phyloP scores from a whole-genome alignment of 2,329 filamentous ascomycete genomes.

The Neoarthrinium moseri region DNA sequence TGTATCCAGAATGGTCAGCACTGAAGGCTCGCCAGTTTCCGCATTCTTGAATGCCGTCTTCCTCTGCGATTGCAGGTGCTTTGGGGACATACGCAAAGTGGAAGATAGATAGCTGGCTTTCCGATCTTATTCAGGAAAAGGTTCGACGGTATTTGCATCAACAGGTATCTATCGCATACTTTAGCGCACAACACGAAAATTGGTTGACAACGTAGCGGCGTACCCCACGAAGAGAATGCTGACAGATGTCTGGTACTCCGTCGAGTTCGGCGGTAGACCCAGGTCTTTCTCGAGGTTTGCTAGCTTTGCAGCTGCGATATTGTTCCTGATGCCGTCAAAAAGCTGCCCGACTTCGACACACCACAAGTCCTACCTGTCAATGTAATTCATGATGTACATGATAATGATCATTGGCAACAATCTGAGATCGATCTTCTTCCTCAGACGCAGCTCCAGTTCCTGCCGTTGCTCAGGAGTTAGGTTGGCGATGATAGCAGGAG shows the following conservation, averaged over 20 bases:
- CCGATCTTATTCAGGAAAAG: slow-evolving; percentile 50
- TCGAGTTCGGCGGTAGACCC: slow-evolving; percentile 24
- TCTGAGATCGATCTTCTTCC: slow-evolving; percentile 63
- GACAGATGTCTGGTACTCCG: slow-evolving; percentile 42
- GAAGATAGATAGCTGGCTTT: slow-evolving; percentile 44
- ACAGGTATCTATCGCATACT: slow-evolving; percentile 34
- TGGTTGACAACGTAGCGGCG: slow-evolving; percentile 9
- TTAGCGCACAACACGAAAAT: slow-evolving; percentile 4
- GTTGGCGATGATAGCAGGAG: slow-evolving; percentile 34
- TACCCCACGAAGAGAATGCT: slow-evolving; percentile 52
- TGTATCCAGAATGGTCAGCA: slow-evolving; percentile 14
- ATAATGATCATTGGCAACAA: slow-evolving; percentile 66
- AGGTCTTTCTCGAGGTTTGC: slow-evolving; percentile 42
- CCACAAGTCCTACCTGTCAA: slow-evolving; percentile 40
- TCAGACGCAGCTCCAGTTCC: slow-evolving; percentile 53
- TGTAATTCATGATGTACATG: slow-evolving; percentile 71
- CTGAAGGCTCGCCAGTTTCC: too few species aligned
- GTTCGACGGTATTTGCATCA: slow-evolving; percentile 53
- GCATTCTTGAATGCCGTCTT: too few species aligned
- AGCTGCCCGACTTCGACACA: not conserved
- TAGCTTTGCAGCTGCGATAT: slow-evolving; percentile 54
- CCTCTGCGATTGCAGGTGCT: too few species aligned
- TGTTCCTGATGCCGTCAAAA: slow-evolving; percentile 38
- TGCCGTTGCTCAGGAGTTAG: slow-evolving; percentile 50
- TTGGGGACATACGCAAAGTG: slow-evolving; percentile 37